A percentile compares a stretch with the other conserved stretches of the same genome.
Evolutionary conservation across 306 rosid species (phyloP).

Genomic region (Vigna radiata): DNA sequence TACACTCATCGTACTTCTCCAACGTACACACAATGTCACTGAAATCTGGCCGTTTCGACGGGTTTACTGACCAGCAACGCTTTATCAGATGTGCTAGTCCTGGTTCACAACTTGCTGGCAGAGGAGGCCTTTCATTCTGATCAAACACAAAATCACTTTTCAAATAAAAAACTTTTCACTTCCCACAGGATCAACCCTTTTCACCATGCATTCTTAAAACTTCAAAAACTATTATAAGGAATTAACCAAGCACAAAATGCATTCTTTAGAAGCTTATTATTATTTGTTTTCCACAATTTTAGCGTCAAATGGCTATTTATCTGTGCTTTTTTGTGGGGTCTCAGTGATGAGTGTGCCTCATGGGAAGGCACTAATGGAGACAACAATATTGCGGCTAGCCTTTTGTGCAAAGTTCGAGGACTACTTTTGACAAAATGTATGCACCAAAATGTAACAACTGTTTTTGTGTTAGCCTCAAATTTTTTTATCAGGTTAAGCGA

Average conservation of each 20-base stretch:
- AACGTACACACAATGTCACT: constrained; percentile 75
- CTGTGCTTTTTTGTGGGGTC: not conserved
- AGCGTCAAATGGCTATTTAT: not conserved
- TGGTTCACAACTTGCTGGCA: constrained; percentile 93
- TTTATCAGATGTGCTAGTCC: constrained; percentile 90
- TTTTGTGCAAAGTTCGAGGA: constrained; percentile 2
- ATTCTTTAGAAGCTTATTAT: no score
- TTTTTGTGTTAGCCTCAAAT: not conserved
- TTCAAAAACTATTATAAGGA: not conserved
- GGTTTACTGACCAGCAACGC: constrained; percentile 94
- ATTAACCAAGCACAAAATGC: not conserved
- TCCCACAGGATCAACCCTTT: not conserved
- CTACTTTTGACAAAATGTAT: constrained; percentile 21
- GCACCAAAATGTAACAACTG: constrained; percentile 26
- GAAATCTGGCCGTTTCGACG: constrained; percentile 94
- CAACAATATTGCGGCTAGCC: not conserved
- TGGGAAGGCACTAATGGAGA: constrained; percentile 11
- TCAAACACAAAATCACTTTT: constrained; percentile 6
- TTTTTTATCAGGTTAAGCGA: not conserved
- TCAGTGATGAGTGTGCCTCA: not conserved
- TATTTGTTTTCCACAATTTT: not conserved
- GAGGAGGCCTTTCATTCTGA: constrained; percentile 95
- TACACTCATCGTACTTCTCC: constrained; percentile 88
- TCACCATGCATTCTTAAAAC: no score
- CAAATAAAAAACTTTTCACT: not conserved